Percentiles rank a stretch among this genome's conserved stretches.
Evolutionary conservation across 495 filamentous ascomycete genomes (phyloP).

Genomic region (Bacidia gigantensis): DNA sequence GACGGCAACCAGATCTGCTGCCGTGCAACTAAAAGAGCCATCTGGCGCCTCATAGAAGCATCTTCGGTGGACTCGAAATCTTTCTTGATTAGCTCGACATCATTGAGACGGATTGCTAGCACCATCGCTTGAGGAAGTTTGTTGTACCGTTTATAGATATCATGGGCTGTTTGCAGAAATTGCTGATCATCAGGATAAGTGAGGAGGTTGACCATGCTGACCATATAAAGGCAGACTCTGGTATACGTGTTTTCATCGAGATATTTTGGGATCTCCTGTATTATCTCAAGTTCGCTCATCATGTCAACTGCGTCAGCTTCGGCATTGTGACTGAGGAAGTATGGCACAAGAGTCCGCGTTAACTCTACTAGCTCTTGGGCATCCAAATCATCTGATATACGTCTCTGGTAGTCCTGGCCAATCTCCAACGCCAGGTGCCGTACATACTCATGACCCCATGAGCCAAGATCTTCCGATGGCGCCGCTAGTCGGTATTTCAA

Average conservation of each 20-base stretch:
- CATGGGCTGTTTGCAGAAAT: conserved; percentile 81
- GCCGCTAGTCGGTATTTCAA: conserved; percentile 87
- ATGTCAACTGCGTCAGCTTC: conserved; percentile 97
- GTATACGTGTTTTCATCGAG: conserved; percentile 89
- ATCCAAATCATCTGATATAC: conserved; percentile 49
- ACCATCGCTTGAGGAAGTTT: conserved; percentile 86
- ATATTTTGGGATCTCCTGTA: conserved; percentile 76
- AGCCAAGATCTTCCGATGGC: conserved; percentile 81
- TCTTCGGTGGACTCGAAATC: conserved; percentile 73
- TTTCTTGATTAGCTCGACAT: conserved; percentile 60
- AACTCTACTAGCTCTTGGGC: conserved; percentile 67
- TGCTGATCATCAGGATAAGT: conserved; percentile 94
- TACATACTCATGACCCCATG: conserved; percentile 98
- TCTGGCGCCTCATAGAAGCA: conserved; percentile 73
- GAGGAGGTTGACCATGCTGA: conserved; percentile 95
- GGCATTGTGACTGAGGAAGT: conserved; percentile 93
- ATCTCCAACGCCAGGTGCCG: conserved; percentile 92
- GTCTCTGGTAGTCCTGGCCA: conserved; percentile 78
- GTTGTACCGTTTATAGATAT: conserved; percentile 83
- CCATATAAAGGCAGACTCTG: conserved; percentile 93
- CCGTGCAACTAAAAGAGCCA: conserved; percentile 83
- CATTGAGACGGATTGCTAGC: conserved; percentile 85
- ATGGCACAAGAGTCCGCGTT: conserved; percentile 70
- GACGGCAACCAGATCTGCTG: conserved; percentile 69
- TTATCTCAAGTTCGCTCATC: conserved; percentile 92